phyloP scores from a whole-genome alignment of 2,329 filamentous ascomycete genomes.

The Fusarium mangiferae region DNA sequence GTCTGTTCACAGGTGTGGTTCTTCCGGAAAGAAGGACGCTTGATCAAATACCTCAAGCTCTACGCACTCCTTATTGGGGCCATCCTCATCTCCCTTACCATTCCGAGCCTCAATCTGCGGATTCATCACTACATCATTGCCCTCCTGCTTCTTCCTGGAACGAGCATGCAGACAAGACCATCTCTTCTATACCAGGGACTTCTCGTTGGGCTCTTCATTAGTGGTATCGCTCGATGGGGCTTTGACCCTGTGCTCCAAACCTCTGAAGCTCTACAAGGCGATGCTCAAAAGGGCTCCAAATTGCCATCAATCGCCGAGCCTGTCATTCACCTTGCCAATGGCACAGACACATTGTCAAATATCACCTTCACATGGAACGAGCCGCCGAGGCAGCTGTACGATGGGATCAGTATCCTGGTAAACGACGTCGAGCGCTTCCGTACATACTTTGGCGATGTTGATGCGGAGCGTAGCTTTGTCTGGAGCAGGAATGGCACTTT shows the following conservation, averaged over 20 bases:
- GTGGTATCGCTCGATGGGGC: conserved; percentile 90
- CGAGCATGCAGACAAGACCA: conserved; percentile 86
- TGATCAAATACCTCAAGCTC: conserved; percentile 80
- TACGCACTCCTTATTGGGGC: conserved; percentile 75
- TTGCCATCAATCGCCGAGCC: conserved; percentile 66
- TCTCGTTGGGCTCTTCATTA: conserved; percentile 90
- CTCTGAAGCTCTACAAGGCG: conserved; percentile 74
- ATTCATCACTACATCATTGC: conserved; percentile 97
- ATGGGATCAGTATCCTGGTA: conserved; percentile 82
- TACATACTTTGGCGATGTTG: conserved; percentile 72
- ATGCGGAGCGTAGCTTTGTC: conserved; percentile 59
- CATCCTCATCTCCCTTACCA: conserved; percentile 75
- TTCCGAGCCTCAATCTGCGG: conserved; percentile 83
- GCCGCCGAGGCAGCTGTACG: conserved; percentile 63
- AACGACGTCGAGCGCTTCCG: conserved; percentile 87
- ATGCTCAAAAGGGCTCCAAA: conserved; percentile 69
- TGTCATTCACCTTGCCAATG: conserved; percentile 56
- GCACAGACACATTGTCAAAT: conserved; percentile 62
- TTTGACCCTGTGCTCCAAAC: conserved; percentile 92
- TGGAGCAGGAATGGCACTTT: conserved; percentile 65
- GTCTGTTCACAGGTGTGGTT: conserved; percentile 82
- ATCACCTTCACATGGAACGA: conserved; percentile 70
- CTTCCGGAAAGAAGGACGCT: conserved; percentile 84
- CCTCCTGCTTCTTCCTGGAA: conserved; percentile 87
- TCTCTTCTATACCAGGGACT: conserved; percentile 89